Conservation (phyloP, 768 basidiomycete species). For the Sarcomyxa edulis region DNA sequence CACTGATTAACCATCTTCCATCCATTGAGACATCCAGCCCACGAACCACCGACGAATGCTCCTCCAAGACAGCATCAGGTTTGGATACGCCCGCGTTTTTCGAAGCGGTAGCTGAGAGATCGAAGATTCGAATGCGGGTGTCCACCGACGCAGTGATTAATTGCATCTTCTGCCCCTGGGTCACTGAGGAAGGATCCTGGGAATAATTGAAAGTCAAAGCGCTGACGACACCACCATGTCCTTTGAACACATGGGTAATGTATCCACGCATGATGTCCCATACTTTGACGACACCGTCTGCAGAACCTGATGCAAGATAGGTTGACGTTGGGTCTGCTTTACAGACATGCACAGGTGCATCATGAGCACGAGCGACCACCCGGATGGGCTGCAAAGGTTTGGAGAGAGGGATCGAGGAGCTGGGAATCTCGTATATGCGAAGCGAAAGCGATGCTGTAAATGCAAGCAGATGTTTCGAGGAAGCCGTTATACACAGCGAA, state of each 20-base stretch:
- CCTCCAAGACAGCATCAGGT: slow-evolving; percentile 82
- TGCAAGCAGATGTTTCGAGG: slow-evolving; percentile 66
- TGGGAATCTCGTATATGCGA: slow-evolving; percentile 78
- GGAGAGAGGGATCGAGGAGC: slow-evolving; percentile 29
- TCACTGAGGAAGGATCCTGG: slow-evolving; percentile 46
- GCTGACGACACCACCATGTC: slow-evolving; percentile 96
- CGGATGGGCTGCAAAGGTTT: slow-evolving; percentile 65
- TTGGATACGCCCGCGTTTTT: slow-evolving; percentile 52
- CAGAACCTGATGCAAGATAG: slow-evolving; percentile 91
- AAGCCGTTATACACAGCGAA: slow-evolving; percentile 76
- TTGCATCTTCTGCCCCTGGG: slow-evolving; percentile 54
- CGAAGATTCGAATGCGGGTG: slow-evolving; percentile 88
- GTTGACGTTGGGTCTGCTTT: slow-evolving; percentile 80
- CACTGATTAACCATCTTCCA: slow-evolving; percentile 86
- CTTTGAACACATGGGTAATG: slow-evolving; percentile 91
- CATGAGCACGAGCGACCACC: slow-evolving; percentile 79
- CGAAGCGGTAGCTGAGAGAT: slow-evolving; percentile 64
- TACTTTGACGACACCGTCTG: slow-evolving; percentile 95
- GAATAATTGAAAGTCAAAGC: slow-evolving; percentile 84
- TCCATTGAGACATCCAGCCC: slow-evolving; percentile 82
- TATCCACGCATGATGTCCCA: slow-evolving; percentile 89
- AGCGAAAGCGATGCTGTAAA: slow-evolving; percentile 81
- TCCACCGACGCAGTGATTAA: slow-evolving; percentile 91
- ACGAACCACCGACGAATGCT: slow-evolving; percentile 91
- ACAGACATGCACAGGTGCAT: slow-evolving; percentile 91